phyloP scores from a whole-genome alignment of 2,329 filamentous ascomycete genomes.

The Daldinia sp. region DNA sequence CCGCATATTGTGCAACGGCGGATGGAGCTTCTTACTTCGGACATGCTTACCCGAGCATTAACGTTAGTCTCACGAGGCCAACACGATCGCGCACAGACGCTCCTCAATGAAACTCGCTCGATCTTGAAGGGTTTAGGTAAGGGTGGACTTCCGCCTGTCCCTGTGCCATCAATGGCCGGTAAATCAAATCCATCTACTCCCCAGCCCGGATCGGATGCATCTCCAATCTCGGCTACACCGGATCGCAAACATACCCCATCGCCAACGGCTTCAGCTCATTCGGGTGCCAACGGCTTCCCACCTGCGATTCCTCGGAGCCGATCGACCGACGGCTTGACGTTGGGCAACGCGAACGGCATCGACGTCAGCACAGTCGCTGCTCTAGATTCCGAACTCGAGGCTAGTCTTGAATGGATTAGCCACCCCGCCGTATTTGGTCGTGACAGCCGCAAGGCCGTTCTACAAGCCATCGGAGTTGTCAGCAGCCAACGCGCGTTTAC shows the following conservation, averaged over 20 bases:
- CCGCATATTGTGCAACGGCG: conserved; percentile 93
- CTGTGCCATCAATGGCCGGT: conserved; percentile 42
- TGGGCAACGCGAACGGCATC: conserved; percentile 73
- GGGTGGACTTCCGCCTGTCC: conserved; percentile 86
- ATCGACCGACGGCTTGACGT: conserved; percentile 65
- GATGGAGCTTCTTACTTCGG: conserved; percentile 97
- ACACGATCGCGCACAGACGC: conserved; percentile 90
- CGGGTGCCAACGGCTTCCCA: conserved; percentile 52
- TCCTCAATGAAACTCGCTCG: conserved; percentile 90
- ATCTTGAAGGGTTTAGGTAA: conserved; percentile 97
- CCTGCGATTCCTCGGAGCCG: conserved; percentile 57
- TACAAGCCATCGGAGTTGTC: conserved; percentile 96
- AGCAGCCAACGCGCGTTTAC: conserved; percentile 94
- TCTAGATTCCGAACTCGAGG: conserved; percentile 89
- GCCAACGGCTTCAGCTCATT: conserved; percentile 59
- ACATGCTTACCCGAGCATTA: conserved; percentile 93
- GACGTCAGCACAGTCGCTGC: conserved; percentile 83
- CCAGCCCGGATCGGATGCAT: conserved; percentile 55
- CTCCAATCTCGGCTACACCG: conserved; percentile 57
- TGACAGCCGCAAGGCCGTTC: conserved; percentile 92
- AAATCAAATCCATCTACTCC: conserved; percentile 60
- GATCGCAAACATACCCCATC: conserved; percentile 65
- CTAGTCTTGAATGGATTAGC: conserved; percentile 94
- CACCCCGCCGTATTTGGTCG: conserved; percentile 94
- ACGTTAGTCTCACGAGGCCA: conserved; percentile 91